Evolutionary conservation across 805 yeast species (phyloP).

Genomic region (Maudiozyma pseudohumilis): DNA sequence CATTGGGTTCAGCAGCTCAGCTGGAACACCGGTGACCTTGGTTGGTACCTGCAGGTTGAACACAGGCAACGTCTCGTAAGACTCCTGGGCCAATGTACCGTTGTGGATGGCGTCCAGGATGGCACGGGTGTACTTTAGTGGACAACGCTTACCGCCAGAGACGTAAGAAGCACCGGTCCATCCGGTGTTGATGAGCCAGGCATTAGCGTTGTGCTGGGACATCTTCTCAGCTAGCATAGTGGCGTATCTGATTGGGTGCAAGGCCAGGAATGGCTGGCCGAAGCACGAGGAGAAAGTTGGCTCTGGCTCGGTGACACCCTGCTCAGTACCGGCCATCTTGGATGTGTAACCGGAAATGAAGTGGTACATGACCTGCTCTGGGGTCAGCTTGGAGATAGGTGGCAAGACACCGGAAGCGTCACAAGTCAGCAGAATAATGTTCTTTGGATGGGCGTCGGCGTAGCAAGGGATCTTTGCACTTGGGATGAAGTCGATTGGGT

Average conservation of each 20-base stretch:
- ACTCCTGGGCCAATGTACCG: conserved; percentile 72
- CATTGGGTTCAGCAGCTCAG: conserved; percentile 77
- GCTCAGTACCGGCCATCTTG: conserved; percentile 99
- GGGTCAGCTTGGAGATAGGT: conserved; percentile 87
- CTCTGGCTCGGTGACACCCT: conserved; percentile 96
- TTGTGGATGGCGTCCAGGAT: conserved; percentile 89
- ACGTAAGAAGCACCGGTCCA: conserved; percentile 95
- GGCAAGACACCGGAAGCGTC: conserved; percentile 98
- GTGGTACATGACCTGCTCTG: conserved; percentile 97
- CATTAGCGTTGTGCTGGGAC: conserved; percentile 75
- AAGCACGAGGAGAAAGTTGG: conserved; percentile 98
- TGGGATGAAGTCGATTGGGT: conserved; percentile 94
- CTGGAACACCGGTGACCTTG: conserved; percentile 64
- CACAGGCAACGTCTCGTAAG: conserved; percentile 74
- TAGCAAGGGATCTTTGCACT: conserved; percentile 92
- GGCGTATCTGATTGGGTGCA: conserved; percentile 97
- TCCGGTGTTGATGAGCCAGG: conserved; percentile 96
- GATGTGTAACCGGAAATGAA: conserved; percentile 98
- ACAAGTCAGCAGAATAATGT: conserved; percentile 86
- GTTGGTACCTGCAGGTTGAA: conserved; percentile 86
- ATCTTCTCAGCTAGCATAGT: conserved; percentile 92
- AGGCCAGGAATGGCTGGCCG: conserved; percentile 96
- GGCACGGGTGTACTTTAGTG: conserved; percentile 94
- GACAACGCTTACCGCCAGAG: conserved; percentile 94
- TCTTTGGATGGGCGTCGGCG: conserved; percentile 84